phyloP scores from a whole-genome alignment of 345 rosid species.

The sweet orange (Citrus sinensis) region DNA sequence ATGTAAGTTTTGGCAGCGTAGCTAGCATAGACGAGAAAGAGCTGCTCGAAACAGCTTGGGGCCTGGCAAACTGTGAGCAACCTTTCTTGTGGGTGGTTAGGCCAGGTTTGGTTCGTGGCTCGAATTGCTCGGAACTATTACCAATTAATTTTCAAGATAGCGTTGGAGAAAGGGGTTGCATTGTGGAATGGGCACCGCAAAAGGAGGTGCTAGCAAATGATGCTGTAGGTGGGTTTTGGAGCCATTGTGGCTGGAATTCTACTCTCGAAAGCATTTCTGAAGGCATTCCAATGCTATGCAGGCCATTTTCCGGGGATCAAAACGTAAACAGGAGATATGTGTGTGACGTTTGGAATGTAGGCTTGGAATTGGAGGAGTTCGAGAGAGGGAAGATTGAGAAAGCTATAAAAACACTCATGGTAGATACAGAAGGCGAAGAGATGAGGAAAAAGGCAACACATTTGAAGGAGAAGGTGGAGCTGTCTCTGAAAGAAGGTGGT shows the following conservation, averaged over 20 bases:
- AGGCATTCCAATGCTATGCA: conserved; percentile 27
- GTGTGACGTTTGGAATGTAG: conserved; percentile 19
- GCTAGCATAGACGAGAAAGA: conserved; percentile 21
- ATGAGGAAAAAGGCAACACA: conserved; percentile 10
- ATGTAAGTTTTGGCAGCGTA: conserved; percentile 30
- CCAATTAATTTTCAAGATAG: conserved; percentile 10
- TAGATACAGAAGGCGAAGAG: conserved; percentile 15
- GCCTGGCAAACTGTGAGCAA: conserved; percentile 22
- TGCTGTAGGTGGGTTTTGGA: conserved; percentile 32
- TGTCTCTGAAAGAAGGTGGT: conserved; percentile 11
- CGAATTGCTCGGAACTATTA: conserved; percentile 11
- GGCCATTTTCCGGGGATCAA: conserved; percentile 25
- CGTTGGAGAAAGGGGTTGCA: conserved; percentile 19
- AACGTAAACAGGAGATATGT: conserved; percentile 11
- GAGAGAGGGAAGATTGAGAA: conserved; percentile 16
- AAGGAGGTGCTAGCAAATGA: conserved; percentile 24
- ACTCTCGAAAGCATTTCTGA: conserved; percentile 22
- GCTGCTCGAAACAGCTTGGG: conserved; percentile 24
- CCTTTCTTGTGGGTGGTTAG: conserved; percentile 35
- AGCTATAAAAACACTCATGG: conserved; percentile 22
- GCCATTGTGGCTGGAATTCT: conserved; percentile 33
- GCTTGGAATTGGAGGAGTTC: conserved; percentile 16
- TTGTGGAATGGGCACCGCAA: conserved; percentile 36
- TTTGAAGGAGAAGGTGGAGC: conserved; percentile 20
- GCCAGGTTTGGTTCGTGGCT: conserved; percentile 10